phyloP scores from a whole-genome alignment of 2,329 filamentous ascomycete species.

The Phaeoacremonium minimum region DNA sequence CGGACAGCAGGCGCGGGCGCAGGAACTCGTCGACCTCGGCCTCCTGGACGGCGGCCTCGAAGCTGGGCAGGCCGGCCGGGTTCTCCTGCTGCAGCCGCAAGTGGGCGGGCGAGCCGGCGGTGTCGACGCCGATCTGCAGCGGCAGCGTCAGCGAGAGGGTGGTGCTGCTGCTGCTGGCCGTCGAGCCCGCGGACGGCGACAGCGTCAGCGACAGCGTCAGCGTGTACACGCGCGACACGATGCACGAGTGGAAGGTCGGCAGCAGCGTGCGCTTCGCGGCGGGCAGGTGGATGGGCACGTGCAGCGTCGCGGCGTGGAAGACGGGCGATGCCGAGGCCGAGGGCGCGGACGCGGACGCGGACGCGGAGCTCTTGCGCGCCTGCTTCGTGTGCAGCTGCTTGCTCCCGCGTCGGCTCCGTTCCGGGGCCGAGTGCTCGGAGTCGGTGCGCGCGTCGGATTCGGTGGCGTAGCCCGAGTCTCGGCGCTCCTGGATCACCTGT shows the following conservation, averaged over 20 bases:
- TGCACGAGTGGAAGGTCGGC: slow-evolving; percentile 55
- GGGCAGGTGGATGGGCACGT: slow-evolving; percentile 45
- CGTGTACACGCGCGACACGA: slow-evolving; percentile 51
- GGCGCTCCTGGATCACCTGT: slow-evolving; percentile 26
- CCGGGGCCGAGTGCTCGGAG: slow-evolving; percentile 26
- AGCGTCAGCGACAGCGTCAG: slow-evolving; percentile 39
- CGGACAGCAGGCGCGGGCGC: slow-evolving; percentile 35
- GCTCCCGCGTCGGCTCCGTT: slow-evolving; percentile 10
- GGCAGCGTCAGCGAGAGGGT: slow-evolving; percentile 41
- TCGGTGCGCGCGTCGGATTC: slow-evolving; percentile 28
- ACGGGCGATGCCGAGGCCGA: slow-evolving; percentile 12
- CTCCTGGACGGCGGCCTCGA: slow-evolving; percentile 43
- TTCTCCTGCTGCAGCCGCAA: slow-evolving; percentile 21
- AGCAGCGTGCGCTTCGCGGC: slow-evolving; percentile 43
- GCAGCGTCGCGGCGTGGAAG: slow-evolving; percentile 35
- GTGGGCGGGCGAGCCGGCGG: slow-evolving; percentile 2
- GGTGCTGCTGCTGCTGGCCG: slow-evolving; percentile 30
- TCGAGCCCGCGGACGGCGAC: slow-evolving; percentile 27
- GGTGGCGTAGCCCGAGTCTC: slow-evolving; percentile 51
- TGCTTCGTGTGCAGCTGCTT: slow-evolving; percentile 1
- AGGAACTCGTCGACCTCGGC: slow-evolving; percentile 39
- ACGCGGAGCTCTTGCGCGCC: slow-evolving; percentile 2
- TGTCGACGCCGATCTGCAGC: slow-evolving; percentile 45
- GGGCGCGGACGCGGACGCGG: not conserved
- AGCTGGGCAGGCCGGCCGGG: slow-evolving; percentile 33